These are phyloP conservation scores for Pythium vanterpoolii DNA, from an alignment of 352 stramenopile genomes.

Conservation along the genomic window DNA sequence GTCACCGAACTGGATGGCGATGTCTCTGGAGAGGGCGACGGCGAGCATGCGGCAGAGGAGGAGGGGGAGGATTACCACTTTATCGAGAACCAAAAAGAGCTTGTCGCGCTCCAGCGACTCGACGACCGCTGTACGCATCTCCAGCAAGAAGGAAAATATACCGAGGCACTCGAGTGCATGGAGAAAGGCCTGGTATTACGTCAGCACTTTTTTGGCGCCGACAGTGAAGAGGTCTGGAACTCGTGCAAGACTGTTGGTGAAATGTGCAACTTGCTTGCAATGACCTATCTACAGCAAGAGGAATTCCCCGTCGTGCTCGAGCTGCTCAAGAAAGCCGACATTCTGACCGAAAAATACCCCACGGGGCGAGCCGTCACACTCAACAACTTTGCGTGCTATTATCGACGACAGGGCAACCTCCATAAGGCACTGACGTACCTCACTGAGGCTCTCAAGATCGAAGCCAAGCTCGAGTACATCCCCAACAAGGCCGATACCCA, in stretches of 20 bases:
- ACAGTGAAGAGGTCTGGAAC: conserved; percentile 87
- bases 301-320: conserved; percentile 91
- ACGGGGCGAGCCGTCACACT: conserved; percentile 87
- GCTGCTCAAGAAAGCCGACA: conserved; percentile 93
- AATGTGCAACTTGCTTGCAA: conserved; percentile 94
- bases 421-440: conserved; percentile 90
- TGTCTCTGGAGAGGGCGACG: neutral
- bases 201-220: conserved; percentile 92
- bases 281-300: conserved; percentile 95
- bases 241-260: conserved; percentile 93
- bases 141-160: conserved; percentile 91
- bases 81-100: conserved; percentile 78
- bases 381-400: conserved; percentile 95
- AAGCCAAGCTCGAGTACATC: conserved; percentile 79
- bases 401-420: conserved; percentile 87
- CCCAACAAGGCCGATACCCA: conserved; percentile 92
- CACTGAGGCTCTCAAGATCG: conserved; percentile 92
- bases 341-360: conserved; percentile 87
- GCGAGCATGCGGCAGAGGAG: neutral
- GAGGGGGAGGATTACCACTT: conserved; percentile 43
- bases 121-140: conserved; percentile 89
- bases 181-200: conserved; percentile 90
- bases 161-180: conserved; percentile 92
- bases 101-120: conserved; percentile 86
- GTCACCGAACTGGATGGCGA: conserved; percentile 31